These are phyloP conservation scores for Fraxinus excelsior DNA, from an alignment of 257 asterid species.

Conservation along the genomic window DNA sequence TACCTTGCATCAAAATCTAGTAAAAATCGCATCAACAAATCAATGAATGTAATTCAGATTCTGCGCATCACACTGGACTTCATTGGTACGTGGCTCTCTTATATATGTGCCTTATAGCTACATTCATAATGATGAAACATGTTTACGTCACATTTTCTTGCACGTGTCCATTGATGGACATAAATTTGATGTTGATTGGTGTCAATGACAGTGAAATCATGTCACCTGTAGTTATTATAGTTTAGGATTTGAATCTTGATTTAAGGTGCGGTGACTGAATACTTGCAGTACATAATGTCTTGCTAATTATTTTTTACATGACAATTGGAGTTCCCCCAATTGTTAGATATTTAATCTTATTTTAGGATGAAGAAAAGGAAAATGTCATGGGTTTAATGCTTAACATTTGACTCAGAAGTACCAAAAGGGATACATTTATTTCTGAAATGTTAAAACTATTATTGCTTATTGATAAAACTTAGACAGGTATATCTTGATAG, in stretches of 20 bases:
- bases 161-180: constrained; percentile 16
- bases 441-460: neutral
- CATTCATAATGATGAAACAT: neutral
- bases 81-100: constrained; percentile 57
- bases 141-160: constrained; percentile 7
- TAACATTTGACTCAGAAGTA: neutral
- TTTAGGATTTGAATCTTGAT: neutral
- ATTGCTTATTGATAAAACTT: neutral
- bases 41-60: constrained; percentile 82
- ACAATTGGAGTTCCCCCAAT: neutral
- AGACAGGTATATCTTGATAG: neutral
- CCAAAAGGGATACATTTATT: neutral
- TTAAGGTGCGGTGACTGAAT: neutral
- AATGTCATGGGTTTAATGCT: neutral
- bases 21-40: constrained; percentile 59
- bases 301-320: neutral
- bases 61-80: constrained; percentile 84
- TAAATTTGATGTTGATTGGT: constrained; percentile 4
- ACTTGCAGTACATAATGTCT: neutral
- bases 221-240: neutral
- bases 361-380: neutral
- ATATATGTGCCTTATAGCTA: constrained; percentile 11
- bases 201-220: neutral
- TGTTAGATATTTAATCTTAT: neutral
- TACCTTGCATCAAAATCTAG: constrained; percentile 78